These are phyloP conservation scores for Penicillium polonicum DNA, from an alignment of 2,329 filamentous ascomycete genomes.

Conservation along the genomic window DNA sequence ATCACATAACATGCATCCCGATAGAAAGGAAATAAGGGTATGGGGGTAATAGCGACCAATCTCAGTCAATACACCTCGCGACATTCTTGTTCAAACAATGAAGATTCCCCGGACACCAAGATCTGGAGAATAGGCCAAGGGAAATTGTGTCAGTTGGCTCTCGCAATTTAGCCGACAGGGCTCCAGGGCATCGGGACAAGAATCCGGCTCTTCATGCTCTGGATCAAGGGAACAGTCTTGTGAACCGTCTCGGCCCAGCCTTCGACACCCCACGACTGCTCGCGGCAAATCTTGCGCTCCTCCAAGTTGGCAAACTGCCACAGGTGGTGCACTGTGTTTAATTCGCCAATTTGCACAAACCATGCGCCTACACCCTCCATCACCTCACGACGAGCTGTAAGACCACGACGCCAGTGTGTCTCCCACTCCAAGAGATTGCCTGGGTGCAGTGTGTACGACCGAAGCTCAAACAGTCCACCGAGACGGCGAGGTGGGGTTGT, in stretches of 20 bases:
- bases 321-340: conserved; percentile 96
- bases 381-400: conserved; percentile 87
- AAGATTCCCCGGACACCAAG: not conserved
- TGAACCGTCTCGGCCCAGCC: conserved; percentile 98
- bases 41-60: not conserved
- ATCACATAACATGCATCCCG: not conserved
- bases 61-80: not conserved
- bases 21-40: not conserved
- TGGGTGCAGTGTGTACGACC: conserved; percentile 93
- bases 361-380: conserved; percentile 98
- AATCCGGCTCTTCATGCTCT: conserved; percentile 92
- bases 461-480: conserved; percentile 90
- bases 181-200: conserved; percentile 96
- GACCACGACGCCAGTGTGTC: conserved; percentile 91
- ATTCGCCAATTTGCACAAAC: conserved; percentile 97
- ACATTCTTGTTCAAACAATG: not conserved
- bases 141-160: not conserved
- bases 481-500: conserved; percentile 86
- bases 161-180: conserved; percentile 66
- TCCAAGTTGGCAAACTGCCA: conserved; percentile 99
- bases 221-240: conserved; percentile 96
- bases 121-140: not conserved
- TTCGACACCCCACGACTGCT: conserved; percentile 92
- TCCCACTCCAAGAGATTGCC: conserved; percentile 98
- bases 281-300: conserved; percentile 82